Evolutionary conservation across 306 rosid genomes (phyloP), one percentile per base, ranked within the genome.

Genomic region (Quercus robur): DNA sequence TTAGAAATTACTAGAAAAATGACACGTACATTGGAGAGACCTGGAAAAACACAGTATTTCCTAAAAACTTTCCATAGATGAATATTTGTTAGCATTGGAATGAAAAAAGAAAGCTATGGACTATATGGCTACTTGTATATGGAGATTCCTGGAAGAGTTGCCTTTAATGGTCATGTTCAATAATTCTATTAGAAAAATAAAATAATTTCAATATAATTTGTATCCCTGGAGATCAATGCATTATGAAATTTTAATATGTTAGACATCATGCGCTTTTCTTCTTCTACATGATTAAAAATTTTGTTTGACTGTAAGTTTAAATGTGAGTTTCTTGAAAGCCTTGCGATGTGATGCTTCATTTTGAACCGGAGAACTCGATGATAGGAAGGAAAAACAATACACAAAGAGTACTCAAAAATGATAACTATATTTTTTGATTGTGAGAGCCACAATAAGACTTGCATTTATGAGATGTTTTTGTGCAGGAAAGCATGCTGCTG

Each of bases 401-500:
- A 6, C 46, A 25, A 19, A 35, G 62, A 26, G 54, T 73, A 67
- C 18, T 3, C 28, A 3, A 2, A 56, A 74, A 14, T 5, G 15
- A 19, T 38, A 55, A 15, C 49, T 21, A 30, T 41, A 1, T 63
- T 80, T 35, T 74, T 49, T 52, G 19, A 55, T 31, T 71, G 31
- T 81, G 77, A 61, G 56, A 10, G 73, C 30, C 56, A 19, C 74
- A 5, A 21, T 38, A 74, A 17, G 55, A 13, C 75, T 64, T 73
- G 20, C 52, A 58, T n/a, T 41, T 56, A 35, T 80, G 54, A 81
- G 86, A 82, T 82, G 73, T 61, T 70, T 78, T 61, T 81, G 79
- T 31, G 23, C 87, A 78, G 92, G 83, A 85, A 78, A 80, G 46
- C 76, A 62, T 46, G 84, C 73, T 52, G 78, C 78, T 79, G 77